These are phyloP conservation scores for Morella rubra DNA, from an alignment of 306 rosid genomes.

Conservation along the genomic window DNA sequence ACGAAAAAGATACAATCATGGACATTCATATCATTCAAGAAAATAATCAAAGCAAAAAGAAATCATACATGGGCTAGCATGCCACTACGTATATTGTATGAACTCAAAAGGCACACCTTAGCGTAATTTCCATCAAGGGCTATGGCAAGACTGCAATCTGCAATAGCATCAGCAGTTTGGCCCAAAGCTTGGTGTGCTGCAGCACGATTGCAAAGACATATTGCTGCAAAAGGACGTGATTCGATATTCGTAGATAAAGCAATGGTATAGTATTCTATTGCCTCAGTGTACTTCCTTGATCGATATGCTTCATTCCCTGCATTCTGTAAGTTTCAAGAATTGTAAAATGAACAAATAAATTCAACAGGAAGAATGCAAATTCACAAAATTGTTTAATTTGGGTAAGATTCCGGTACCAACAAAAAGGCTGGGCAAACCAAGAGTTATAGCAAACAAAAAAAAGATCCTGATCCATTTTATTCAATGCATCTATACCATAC, in stretches of 20 bases:
- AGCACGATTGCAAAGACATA: slow-evolving; percentile 93
- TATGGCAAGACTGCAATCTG: slow-evolving; percentile 89
- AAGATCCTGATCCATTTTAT: slow-evolving; percentile 8
- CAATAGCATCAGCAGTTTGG: slow-evolving; percentile 87
- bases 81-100: background rate
- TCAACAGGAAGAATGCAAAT: background rate
- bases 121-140: slow-evolving; percentile 78
- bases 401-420: background rate
- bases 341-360: background rate
- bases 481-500: background rate
- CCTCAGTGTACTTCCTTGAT: slow-evolving; percentile 63
- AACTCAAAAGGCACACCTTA: slow-evolving; percentile 56
- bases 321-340: slow-evolving; percentile 51
- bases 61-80: background rate
- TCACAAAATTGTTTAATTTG: background rate
- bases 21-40: background rate
- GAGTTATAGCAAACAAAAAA: background rate
- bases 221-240: slow-evolving; percentile 79
- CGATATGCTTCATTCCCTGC: slow-evolving; percentile 84
- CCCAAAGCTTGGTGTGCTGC: slow-evolving; percentile 91
- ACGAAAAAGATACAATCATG: background rate
- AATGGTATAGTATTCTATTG: slow-evolving; percentile 71
- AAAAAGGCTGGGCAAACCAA: background rate
- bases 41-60: background rate
- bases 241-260: slow-evolving; percentile 70